These are phyloP conservation scores for Microthyrium microscopicum DNA, from an alignment of 2,329 filamentous ascomycete genomes.

Conservation along the genomic window DNA sequence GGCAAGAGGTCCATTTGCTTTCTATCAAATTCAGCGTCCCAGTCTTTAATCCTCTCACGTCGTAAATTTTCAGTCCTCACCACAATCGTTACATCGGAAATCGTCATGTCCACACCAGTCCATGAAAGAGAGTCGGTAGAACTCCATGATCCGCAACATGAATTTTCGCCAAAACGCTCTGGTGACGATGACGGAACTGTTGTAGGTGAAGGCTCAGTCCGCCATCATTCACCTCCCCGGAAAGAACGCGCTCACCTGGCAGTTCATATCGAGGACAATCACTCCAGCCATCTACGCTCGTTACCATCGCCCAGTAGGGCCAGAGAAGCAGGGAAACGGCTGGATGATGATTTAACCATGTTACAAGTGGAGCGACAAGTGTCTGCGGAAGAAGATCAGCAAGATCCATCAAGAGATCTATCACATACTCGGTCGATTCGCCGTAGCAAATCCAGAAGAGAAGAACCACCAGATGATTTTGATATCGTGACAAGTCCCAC, in stretches of 20 bases:
- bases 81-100: too few species aligned
- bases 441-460: slow-evolving; percentile 34
- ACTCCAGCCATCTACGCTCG: slow-evolving; percentile 10
- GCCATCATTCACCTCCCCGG: slow-evolving; percentile 13
- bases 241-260: slow-evolving; percentile 22
- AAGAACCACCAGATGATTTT: slow-evolving; percentile 48
- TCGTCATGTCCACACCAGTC: too few species aligned
- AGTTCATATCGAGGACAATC: slow-evolving; percentile 27
- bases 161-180: too few species aligned
- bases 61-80: too few species aligned
- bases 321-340: slow-evolving; percentile 41
- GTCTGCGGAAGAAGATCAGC: slow-evolving; percentile 24
- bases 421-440: slow-evolving; percentile 27
- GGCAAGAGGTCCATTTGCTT: too few species aligned
- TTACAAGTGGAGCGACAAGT: slow-evolving; percentile 47
- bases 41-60: too few species aligned
- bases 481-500: slow-evolving; percentile 51
- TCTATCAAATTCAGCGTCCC: too few species aligned
- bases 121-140: too few species aligned
- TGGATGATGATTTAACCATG: slow-evolving; percentile 50
- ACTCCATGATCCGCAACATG: too few species aligned
- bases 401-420: too few species aligned
- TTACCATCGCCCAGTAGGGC: slow-evolving; percentile 35
- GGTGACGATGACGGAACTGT: slow-evolving; percentile 22
- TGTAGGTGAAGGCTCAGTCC: slow-evolving; percentile 19